Base-by-base conservation (phyloP, 805 yeast species). In the Allodekkera sacchari region DNA sequence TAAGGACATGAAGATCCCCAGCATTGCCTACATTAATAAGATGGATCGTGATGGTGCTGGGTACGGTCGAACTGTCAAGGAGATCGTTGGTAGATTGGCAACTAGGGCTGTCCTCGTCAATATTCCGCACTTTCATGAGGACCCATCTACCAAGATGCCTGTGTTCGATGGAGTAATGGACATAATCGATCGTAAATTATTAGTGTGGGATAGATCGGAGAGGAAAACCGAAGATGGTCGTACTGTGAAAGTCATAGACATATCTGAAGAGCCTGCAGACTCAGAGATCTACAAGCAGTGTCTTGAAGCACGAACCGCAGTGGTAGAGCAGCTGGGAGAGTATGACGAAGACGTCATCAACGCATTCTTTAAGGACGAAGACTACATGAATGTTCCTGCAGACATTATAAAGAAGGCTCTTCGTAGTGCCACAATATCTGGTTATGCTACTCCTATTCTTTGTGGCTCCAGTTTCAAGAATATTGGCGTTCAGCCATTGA, bases 11-110 rank as follows among this genome's bases (percentile, higher is more conserved):
- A 55, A 55, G 3, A 75, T 92, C 22, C 97, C 98, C 0, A 68
- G 74, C 30, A 62, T 92, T 9, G 77, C 84, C 9, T 92, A 75
- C 51, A 72, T 92, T 21, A 92, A 92, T 55, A 92, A 92, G 55
- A 88, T 92, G 97, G 98, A 92, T 58, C 68, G 97, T 37, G 81
- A 77, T 11, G 98, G 98, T 14, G 95, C 97, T 1, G 96, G 96
- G 0, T 92, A 76, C 52, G 78, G 95, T 40, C 64, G 95, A 35
- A 84, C 96, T 0, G 94, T 85, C 5, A 76, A 75, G 42, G 96
- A 89, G 44, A 69, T 92, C 17, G 80, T 85, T 10, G 57, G 75
- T 14, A 82, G 83, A 47, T 61, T 92, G 36, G 74, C 74, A 12
- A 83, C 95, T 0, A 66, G 79, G 23, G 85, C 79, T 2, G 81